phyloP scores from a whole-genome alignment of 768 basidiomycete genomes.

The Infundibulicybe gibba region DNA sequence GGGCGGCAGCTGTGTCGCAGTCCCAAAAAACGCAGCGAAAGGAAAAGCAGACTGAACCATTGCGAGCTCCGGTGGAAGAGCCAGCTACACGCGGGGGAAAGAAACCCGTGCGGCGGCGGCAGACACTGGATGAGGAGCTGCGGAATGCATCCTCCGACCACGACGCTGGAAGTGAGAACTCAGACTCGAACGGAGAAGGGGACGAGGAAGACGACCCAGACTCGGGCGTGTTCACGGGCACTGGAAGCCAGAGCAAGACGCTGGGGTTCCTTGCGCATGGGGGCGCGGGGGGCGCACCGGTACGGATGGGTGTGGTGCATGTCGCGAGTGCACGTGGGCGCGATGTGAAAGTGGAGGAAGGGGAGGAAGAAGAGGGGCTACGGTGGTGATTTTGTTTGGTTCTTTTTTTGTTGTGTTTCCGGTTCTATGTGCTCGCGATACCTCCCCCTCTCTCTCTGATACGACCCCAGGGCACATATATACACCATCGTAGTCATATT shows the following conservation, averaged over 20 bases:
- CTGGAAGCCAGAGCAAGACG: constrained; percentile 50
- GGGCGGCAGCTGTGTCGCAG: background rate
- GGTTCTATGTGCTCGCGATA: background rate
- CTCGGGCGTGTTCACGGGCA: constrained; percentile 45
- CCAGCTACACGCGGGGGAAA: constrained; percentile 9
- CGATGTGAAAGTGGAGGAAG: constrained; percentile 22
- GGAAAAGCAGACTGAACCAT: background rate
- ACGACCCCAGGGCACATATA: background rate
- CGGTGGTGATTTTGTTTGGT: no score
- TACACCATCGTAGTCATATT: background rate
- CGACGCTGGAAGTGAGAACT: constrained; percentile 1
- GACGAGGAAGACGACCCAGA: constrained; percentile 42
- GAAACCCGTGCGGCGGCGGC: constrained; percentile 17
- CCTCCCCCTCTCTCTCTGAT: background rate
- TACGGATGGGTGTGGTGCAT: constrained; percentile 70
- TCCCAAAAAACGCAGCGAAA: background rate
- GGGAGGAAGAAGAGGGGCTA: constrained; percentile 30
- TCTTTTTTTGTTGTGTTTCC: background rate
- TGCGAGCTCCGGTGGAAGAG: background rate
- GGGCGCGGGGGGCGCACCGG: constrained; percentile 67
- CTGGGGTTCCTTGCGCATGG: constrained; percentile 71
- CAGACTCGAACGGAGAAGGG: constrained; percentile 23
- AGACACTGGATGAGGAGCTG: constrained; percentile 69
- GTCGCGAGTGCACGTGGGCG: constrained; percentile 22
- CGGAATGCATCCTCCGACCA: constrained; percentile 29